phyloP scores from a whole-genome alignment of 2,329 filamentous ascomycete genomes.

The Torrubiella hemipterigena region DNA sequence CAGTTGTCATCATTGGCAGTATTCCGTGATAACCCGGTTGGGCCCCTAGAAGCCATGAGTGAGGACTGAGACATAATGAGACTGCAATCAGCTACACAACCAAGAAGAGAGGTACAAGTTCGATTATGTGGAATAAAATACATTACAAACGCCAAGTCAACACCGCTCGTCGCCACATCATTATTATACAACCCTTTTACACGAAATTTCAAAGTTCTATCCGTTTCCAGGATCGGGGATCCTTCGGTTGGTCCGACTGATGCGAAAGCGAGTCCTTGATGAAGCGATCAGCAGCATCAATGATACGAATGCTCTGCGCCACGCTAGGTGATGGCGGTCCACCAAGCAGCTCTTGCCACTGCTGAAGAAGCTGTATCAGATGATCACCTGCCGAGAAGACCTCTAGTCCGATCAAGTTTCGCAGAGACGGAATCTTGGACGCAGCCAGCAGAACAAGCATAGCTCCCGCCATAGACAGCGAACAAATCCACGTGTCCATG shows the following conservation, averaged over 20 bases:
- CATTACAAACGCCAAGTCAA: no score
- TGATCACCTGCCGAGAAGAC: slow-evolving; percentile 27
- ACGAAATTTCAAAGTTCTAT: slow-evolving; percentile 4
- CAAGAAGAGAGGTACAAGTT: no score
- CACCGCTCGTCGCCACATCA: no score
- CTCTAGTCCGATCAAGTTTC: slow-evolving; percentile 23
- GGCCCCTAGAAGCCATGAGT: background rate
- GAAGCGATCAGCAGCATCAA: slow-evolving; percentile 28
- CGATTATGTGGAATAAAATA: no score
- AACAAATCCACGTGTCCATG: slow-evolving; percentile 43
- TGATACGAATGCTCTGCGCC: slow-evolving; percentile 31
- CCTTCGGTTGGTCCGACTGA: background rate
- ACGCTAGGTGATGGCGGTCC: slow-evolving; percentile 30
- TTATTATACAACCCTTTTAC: slow-evolving; percentile 3
- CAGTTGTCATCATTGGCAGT: slow-evolving; percentile 6
- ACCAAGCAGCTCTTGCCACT: slow-evolving; percentile 28
- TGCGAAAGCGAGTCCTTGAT: slow-evolving; percentile 23
- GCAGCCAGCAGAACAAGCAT: slow-evolving; percentile 37
- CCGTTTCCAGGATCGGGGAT: background rate
- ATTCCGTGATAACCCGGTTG: slow-evolving; percentile 2
- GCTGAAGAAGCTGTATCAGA: slow-evolving; percentile 23
- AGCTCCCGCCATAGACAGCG: slow-evolving; percentile 35
- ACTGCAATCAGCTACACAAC: no score
- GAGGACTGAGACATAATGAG: no score
- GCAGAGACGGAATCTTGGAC: slow-evolving; percentile 24